Percentiles rank a stretch among this genome's conserved stretches.
These are phyloP conservation scores for Casuarina equisetifolia DNA, from an alignment of 306 rosid species.

Conservation along the genomic window DNA sequence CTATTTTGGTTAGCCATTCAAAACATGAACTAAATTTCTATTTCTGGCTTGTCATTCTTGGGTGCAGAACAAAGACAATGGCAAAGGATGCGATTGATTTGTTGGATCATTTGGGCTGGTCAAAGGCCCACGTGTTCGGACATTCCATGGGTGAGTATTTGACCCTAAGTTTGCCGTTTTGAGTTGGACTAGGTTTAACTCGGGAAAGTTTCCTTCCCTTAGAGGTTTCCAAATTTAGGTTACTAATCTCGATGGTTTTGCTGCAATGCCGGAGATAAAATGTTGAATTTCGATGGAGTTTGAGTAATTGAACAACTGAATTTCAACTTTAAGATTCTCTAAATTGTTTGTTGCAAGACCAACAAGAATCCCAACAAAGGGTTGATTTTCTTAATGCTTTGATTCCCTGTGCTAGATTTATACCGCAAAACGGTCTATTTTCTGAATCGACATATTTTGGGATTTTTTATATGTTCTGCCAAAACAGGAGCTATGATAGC, in stretches of 20 bases:
- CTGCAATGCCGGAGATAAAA: neutral
- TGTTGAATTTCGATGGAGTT: neutral
- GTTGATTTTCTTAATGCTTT: neutral
- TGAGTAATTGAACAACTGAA: neutral
- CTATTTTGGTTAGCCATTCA: neutral
- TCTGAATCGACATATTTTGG: neutral
- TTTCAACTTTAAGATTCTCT: neutral
- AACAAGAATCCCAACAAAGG: neutral
- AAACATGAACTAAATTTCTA: slow-evolving; percentile 3
- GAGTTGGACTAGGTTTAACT: neutral
- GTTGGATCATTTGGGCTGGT: slow-evolving; percentile 91
- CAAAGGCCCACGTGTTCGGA: slow-evolving; percentile 85
- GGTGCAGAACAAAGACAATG: slow-evolving; percentile 84
- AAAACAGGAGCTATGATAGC: slow-evolving; percentile 90
- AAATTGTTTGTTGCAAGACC: neutral
- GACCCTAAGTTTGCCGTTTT: slow-evolving; percentile 4
- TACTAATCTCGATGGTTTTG: neutral
- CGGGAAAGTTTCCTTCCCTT: neutral
- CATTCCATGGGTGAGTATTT: slow-evolving; percentile 89
- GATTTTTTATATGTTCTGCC: neutral
- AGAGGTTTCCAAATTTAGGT: neutral
- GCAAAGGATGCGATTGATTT: slow-evolving; percentile 86
- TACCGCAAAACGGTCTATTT: neutral
- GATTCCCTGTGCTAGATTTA: neutral
- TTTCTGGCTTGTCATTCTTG: slow-evolving; percentile 16